Base-by-base conservation (phyloP, 2,329 filamentous ascomycete genomes). In the Sarocladium brachiariae region DNA sequence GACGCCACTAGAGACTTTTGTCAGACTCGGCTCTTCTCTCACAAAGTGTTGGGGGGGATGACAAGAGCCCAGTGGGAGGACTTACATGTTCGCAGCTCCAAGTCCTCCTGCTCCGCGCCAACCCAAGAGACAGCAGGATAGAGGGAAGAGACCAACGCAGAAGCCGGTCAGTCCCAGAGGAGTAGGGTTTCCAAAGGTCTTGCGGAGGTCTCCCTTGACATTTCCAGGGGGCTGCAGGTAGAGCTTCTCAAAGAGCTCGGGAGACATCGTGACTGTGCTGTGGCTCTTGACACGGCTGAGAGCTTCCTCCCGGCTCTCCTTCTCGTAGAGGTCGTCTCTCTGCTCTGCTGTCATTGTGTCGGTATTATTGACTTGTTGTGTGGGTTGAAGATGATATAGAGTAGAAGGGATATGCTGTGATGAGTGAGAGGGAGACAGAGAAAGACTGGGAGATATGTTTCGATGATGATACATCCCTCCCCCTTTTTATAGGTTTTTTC, bases 191-290 rank as follows among this genome's bases (percentile, higher is more conserved):
- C 69, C 80, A 60, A 83, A 78, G 0, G 73, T 80, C 61, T 71
- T 75, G 49, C 77, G 68, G 45, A 82, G 58, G 2, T 80, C 71
- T 8, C 77, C 77, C 53, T 75, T 74, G 37, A 78, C 74, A 0
- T 63, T 58, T 52, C 71, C 77, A 56, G 74, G 72, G 2, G 78
- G 78, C 2, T 72, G 74, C 7, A 84, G 68, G 60, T 82, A 83
- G 10, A 84, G 67, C 68, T 83, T 84, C 67, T 84, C 80, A 50
- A 84, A 83, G 1, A 80, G 63, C 61, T 83, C 80, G 1, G 78
- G 74, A 14, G 33, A 35, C 33, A 35, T 35, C 5, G 33, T 9
- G 33, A 35, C 6, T 5, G 33, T 35, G 33, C 14, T 16, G n/a
- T 35, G 16, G 33, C 33, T 35, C n/a, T 35, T 35, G 33, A 35